Base-by-base conservation (phyloP, 129 eudicot genomes). In the Ambrosia artemisiifolia region DNA sequence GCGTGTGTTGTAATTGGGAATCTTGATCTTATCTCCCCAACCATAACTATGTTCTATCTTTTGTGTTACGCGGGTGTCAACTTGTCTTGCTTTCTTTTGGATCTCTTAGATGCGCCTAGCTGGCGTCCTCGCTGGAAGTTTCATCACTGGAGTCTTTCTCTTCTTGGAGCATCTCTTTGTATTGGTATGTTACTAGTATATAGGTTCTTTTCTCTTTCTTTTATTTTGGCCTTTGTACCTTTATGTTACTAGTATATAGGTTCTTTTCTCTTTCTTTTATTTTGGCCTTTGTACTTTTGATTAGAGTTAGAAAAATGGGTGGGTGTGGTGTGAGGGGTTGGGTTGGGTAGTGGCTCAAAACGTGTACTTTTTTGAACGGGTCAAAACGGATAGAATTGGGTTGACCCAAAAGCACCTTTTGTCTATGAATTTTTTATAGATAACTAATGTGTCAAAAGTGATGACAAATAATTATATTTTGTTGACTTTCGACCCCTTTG, bases 111-210 rank as follows among this genome's bases (percentile, higher is more conserved):
- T 81, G 99, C 99, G 69, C 99, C 99, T 80, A 95, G 99, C 89
- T 95, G 99, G 99, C 99, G 99, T 62, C 99, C 99, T 65, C 82
- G 99, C 55, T 95, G 99, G 99, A 95, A 90, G 65, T 95, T 88
- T 82, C 99, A 95, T 82, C 99, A 95, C 60, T 95, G 99, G 99
- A 95, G 97, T 73, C 91, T 95, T 75, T 95, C 99, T 63, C 99
- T 95, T 80, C 71, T 95, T 83, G 99, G 99, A 81, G 99, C 99
- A 24, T 77, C 78, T 48, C 86, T 91, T 75, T 95, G 99, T 76
- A 88, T 95, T 71, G 92, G 97, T 95, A 79, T 53, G 82, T 44
- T 30, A 59, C 71, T 34, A 5, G 63, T 30, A 44, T 35, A 47
- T 74, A 63, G 56, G 56, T 24, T 74, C 50, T 62, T 50, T 49